Base-by-base conservation (phyloP, 1,284 basidiomycete genomes). In the Tilletia setariae region DNA sequence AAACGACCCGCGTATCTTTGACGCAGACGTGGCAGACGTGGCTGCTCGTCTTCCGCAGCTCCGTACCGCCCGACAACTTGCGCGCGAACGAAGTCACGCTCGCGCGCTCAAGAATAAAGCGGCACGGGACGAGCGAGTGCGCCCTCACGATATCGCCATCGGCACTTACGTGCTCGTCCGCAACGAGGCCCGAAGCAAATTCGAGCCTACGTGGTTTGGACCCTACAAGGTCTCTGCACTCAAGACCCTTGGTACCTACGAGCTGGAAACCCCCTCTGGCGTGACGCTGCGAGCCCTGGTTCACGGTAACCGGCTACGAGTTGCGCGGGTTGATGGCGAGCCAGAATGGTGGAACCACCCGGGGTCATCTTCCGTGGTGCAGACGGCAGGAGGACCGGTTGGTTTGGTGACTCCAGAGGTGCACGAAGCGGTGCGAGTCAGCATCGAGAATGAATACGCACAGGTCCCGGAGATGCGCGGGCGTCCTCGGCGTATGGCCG, bases 71-170 rank as follows among this genome's bases (percentile, higher is more conserved):
- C 53, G 53, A 6, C 8, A 59, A 28, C n/a, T 6, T 11, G 53
- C 53, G 11, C 53, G 28, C 6, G 53, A 59, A 19, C 53, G 53
- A n/a, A n/a, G n/a, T n/a, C 47, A 49, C 47, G 23, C 47, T n/a
- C 47, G 47, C 11, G 47, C 47, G 23, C 16, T 49, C 8, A n/a
- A 25, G 19, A 49, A 49, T 19, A 3, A 49, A 19, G 23, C n/a
- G 11, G 19, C 8, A 9, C 47, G 23, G 2, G 47, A 49, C 47
- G 47, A 49, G 47, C 8, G 16, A 8, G 47, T 49, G 8, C 47
- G 47, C n/a, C 47, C 47, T 49, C 47, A 49, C 23, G 23, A n/a
- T 9, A 1, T 49, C n/a, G 8, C 47, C 11, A 19, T 49, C 7
- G 47, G 47, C 0, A 15, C 47, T 19, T n/a, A n/a, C 8, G 47